Base-by-base conservation (phyloP, 202 grass and related monocot genomes). In the Zoysia matrella region DNA sequence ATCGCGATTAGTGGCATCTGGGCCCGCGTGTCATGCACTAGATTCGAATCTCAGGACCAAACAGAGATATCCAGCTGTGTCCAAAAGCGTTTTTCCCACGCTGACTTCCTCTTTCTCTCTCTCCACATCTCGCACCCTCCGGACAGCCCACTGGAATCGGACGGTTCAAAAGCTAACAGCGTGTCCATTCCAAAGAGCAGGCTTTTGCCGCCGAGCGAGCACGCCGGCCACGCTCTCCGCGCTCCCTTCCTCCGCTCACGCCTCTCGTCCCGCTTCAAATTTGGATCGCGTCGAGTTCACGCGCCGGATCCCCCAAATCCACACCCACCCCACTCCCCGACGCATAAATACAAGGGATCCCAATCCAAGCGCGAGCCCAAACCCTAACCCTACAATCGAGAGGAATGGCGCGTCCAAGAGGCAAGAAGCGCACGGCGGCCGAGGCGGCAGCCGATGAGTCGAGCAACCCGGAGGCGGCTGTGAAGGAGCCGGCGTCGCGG, bases 221-320 rank as follows among this genome's bases (percentile, higher is more conserved):
- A 2, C 54, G 3, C 15, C 22, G 55, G 13, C 18, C 71, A 36
- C 15, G 13, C 49, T 2, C 14, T 44, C 76, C 36, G 60, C 67
- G 67, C 69, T 16, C 61, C 13, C 56, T 22, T 61, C 3, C 9
- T 7, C 9, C 42, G 22, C 1, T 4, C 47, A 4, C 11, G 1
- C 15, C 1, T 4, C 43, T 22, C 36, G 1, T 75, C 60, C 52
- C 85, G 52, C 86, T 89, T 88, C 87, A 92, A 92, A 89, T 89
- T 84, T 80, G 80, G 72, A 68, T 84, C 61, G 73, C 84, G 86
- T 89, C 74, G 60, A 52, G 75, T 79, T 51, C 75, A 92, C 77
- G 86, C 90, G 52, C 75, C n/a, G 78, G 49, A 78, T 54, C 72
- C 76, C 67, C 45, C 78, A 69, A 74, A 72, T 67, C 88, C 11